Base-by-base conservation (phyloP, 2,329 filamentous ascomycete genomes). In the Shiraia sp. region DNA sequence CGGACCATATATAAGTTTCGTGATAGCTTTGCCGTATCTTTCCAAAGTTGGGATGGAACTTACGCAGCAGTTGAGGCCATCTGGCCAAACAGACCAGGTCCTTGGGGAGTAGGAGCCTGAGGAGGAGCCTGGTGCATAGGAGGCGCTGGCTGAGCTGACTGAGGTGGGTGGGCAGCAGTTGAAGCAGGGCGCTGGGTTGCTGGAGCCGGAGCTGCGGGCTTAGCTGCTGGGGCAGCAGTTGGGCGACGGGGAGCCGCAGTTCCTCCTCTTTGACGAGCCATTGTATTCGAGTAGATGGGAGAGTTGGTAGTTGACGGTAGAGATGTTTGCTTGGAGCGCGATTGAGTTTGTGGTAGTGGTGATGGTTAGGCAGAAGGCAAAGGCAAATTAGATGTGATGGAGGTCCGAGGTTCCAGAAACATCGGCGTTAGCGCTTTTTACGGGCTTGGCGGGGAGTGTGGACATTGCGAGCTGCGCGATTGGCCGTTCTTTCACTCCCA, bases 31-130 rank as follows among this genome's bases (percentile, higher is more conserved):
- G 10, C 6, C 26, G 14, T 17, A 16, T 27, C 13, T 19, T 31
- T 35, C 4, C n/a, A 16, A 7, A 22, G 36, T 3, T 13, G 9
- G 27, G 25, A 24, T 6, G 10, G 13, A 22, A 85, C 90, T 77
- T 86, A 97, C 92, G 93, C 93, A 71, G 93, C 93, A 43, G 93
- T 99, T 68, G 86, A 90, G 56, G 93, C 93, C 88, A 99, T 96
- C 79, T 97, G 90, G 45, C 90, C 92, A 59, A 99, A 90, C 9
- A 99, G 79, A 52, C 93, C 92, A 4, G 90, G 85, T 19, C 90
- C 88, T 55, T 86, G 79, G 39, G 76, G 75, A 47, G 74, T 71
- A 35, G 66, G 67, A n/a, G 59, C 60, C 35, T 61, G 58, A 8
- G 19, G 19, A 22, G 19, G 19, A 10, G 59, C 56, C 19, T 66